A percentile compares a stretch with the other conserved stretches of the same genome.
phyloP scores from a whole-genome alignment of 345 rosid species.

The Citrus glauca region DNA sequence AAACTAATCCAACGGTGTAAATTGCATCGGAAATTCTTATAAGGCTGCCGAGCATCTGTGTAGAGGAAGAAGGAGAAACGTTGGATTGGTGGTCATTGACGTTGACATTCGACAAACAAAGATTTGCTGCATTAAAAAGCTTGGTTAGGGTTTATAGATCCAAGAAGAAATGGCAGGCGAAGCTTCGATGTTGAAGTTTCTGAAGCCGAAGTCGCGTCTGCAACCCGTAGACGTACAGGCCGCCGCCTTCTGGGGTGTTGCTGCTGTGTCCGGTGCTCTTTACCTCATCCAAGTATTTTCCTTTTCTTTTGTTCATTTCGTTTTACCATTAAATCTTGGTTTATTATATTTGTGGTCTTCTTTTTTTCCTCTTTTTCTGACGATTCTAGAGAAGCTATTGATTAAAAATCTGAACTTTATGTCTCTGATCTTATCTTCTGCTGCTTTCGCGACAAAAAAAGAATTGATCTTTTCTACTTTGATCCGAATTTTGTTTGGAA shows the following conservation, averaged over 20 bases:
- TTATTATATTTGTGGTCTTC: too few species aligned
- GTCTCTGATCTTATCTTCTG: background rate
- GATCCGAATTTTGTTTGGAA: background rate
- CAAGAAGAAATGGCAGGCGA: constrained; percentile 45
- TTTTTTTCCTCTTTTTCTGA: background rate
- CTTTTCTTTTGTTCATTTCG: background rate
- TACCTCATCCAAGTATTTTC: constrained; percentile 66
- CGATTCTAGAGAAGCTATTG: background rate
- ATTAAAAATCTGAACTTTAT: background rate
- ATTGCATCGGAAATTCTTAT: background rate
- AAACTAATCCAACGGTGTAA: background rate
- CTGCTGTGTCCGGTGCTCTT: constrained; percentile 65
- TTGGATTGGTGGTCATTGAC: background rate
- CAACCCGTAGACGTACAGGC: constrained; percentile 67
- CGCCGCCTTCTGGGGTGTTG: constrained; percentile 82
- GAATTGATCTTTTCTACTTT: background rate
- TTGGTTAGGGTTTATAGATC: constrained; percentile 1
- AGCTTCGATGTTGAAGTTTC: constrained; percentile 33
- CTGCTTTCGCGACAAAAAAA: background rate
- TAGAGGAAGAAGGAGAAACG: background rate
- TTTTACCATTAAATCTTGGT: background rate
- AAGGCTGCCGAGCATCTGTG: background rate
- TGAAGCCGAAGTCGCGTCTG: constrained; percentile 48
- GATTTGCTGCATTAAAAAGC: background rate
- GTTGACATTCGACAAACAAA: background rate